Percentiles rank a stretch among this genome's conserved stretches.
These are phyloP conservation scores for Neocucurbitaria cava DNA, from an alignment of 2,329 filamentous ascomycete species.

Conservation along the genomic window DNA sequence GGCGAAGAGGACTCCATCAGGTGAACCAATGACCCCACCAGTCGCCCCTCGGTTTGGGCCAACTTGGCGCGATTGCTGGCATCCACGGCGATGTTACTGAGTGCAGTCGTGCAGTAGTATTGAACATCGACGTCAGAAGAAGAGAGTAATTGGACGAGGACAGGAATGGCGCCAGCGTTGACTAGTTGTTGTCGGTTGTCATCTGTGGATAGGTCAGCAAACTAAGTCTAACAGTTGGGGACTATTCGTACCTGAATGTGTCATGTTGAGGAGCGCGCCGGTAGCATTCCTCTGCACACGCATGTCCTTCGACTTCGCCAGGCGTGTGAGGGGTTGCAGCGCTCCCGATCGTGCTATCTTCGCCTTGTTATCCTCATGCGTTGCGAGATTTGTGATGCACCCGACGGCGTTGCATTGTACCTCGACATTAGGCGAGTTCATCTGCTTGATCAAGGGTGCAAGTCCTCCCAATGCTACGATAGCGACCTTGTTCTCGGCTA, in stretches of 20 bases:
- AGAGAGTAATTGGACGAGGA: conserved; percentile 91
- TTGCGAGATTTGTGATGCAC: conserved; percentile 97
- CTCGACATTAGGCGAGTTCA: conserved; percentile 97
- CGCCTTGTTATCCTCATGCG: conserved; percentile 98
- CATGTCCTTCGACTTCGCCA: conserved; percentile 99
- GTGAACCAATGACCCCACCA: conserved; percentile 92
- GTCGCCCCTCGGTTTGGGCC: conserved; percentile 85
- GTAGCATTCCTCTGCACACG: conserved; percentile 97
- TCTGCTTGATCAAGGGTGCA: conserved; percentile 91
- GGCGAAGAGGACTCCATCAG: conserved; percentile 93
- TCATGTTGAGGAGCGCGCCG: conserved; percentile 97
- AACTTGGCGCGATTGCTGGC: conserved; percentile 88
- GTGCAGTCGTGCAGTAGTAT: conserved; percentile 98
- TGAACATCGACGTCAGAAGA: conserved; percentile 96
- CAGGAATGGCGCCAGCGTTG: conserved; percentile 95
- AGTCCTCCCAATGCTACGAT: conserved; percentile 94
- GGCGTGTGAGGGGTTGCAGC: conserved; percentile 83
- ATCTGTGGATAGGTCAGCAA: conserved; percentile 62
- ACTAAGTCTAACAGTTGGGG: background rate
- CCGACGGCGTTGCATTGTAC: conserved; percentile 99
- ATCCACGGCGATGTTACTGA: conserved; percentile 98
- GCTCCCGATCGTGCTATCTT: conserved; percentile 97
- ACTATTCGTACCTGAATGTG: conserved; percentile 79
- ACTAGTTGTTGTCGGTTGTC: conserved; percentile 98
- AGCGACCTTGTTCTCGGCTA: conserved; percentile 96